Conservation (phyloP, 306 rosid species). For the Sophora flavescens region DNA sequence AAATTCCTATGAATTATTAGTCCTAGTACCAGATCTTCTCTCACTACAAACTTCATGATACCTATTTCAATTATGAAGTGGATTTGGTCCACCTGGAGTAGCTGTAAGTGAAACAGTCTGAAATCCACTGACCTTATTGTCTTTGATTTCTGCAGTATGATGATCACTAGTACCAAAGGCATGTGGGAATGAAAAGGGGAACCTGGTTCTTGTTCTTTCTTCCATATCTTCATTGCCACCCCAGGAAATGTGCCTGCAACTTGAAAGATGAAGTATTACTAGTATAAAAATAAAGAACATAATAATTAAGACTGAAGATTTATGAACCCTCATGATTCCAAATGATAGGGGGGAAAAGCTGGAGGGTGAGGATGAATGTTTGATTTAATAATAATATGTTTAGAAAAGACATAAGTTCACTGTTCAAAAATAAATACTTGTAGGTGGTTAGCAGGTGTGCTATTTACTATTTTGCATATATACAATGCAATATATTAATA, state of each 20-base stretch:
- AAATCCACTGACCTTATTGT: constrained; percentile 44
- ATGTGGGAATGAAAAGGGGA: constrained; percentile 40
- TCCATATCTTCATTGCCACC: constrained; percentile 34
- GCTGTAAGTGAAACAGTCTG: constrained; percentile 55
- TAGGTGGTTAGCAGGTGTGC: constrained; percentile 41
- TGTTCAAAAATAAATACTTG: constrained; percentile 20
- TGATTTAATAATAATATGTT: constrained; percentile 28
- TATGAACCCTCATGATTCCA: constrained; percentile 59
- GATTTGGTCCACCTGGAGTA: constrained; percentile 78
- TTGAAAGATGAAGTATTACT: constrained; percentile 48
- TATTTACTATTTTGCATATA: not conserved
- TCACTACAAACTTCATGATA: constrained; percentile 28
- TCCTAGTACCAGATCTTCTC: constrained; percentile 45
- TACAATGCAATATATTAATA: constrained; percentile 2
- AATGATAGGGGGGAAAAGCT: constrained; percentile 9
- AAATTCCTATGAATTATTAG: not conserved
- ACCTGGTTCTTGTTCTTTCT: constrained; percentile 45
- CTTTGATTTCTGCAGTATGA: constrained; percentile 40
- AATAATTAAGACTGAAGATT: constrained; percentile 24
- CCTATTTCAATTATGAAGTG: constrained; percentile 69
- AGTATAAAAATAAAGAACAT: constrained; percentile 47
- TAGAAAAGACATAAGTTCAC: constrained; percentile 23
- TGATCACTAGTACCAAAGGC: constrained; percentile 6
- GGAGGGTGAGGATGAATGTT: constrained; percentile 16
- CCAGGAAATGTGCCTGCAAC: constrained; percentile 49